Evolutionary conservation across 768 basidiomycete genomes (phyloP), one percentile per base, ranked within the genome.

Genomic region (Psilocybe sp.): DNA sequence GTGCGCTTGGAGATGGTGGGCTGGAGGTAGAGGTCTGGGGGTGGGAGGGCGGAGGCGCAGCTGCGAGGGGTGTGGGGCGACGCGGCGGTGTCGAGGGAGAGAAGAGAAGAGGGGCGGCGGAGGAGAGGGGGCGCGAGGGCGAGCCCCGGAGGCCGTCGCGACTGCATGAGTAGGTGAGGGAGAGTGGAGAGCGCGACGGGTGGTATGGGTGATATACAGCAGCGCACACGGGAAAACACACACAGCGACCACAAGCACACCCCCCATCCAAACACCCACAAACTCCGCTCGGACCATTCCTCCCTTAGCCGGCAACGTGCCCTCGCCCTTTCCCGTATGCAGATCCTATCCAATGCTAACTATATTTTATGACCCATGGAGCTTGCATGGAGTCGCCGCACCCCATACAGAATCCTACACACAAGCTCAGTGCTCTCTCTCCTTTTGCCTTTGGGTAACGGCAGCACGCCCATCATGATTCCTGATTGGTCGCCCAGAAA

Each of bases 31-130:
- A 85, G 65, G 49, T 82, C 67, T 49, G 82, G 73, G 2, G 80
- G 74, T 45, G 76, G 74, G 55, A 84, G 81, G 4, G 83, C 82
- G 54, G 73, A 73, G 60, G 75, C 77, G 46, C 75, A 77, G 39
- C 72, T 71, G 0, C 48, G 48, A 7, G 85, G 89, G 0, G 89
- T 87, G 46, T 74, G 81, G 0, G 82, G 82, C 0, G 78, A 71
- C 9, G 70, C 61, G 9, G 69, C 61, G 8, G 74, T 69, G 54
- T 62, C 66, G 52, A 73, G 61, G 10, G 82, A 80, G 50, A 77
- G 69, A 36, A 78, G 65, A 35, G 81, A 76, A 20, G 77, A 77
- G 52, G 75, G 71, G 50, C 75, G 75, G 52, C 67, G 72, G 37
- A 75, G 73, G 20, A 80, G 73, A 20, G 76, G 72, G 18, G 82